phyloP scores from a whole-genome alignment of 2,329 filamentous ascomycete genomes.

The Cladobotryum mycophilum region DNA sequence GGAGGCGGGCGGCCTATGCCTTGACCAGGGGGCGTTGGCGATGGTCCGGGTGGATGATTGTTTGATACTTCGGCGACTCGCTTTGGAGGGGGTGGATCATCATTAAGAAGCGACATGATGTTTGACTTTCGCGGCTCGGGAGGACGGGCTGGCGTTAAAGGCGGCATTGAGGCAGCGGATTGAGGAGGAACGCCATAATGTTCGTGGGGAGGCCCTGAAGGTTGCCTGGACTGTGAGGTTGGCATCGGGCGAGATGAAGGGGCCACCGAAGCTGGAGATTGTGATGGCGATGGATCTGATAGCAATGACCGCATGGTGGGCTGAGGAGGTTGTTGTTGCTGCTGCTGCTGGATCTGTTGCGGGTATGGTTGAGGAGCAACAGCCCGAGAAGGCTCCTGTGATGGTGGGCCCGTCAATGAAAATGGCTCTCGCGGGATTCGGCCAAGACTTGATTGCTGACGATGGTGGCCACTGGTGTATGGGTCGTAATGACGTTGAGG shows the following conservation, averaged over 20 bases:
- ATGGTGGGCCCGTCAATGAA: constrained; percentile 31
- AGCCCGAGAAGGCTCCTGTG: constrained; percentile 39
- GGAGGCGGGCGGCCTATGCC: constrained; percentile 37
- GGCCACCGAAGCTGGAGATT: constrained; percentile 35
- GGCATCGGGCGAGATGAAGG: constrained; percentile 32
- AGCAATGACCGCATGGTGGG: constrained; percentile 33
- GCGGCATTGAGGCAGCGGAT: constrained; percentile 23
- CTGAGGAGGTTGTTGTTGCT: constrained; percentile 31
- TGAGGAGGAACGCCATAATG: constrained; percentile 25
- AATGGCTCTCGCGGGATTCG: constrained; percentile 35
- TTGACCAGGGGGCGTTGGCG: constrained; percentile 46
- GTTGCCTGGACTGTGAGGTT: constrained; percentile 30
- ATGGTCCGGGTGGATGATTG: constrained; percentile 31
- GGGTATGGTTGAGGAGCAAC: constrained; percentile 29
- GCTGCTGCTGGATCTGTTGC: constrained; percentile 26
- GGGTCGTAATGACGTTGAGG: constrained; percentile 39
- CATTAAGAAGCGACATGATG: constrained; percentile 57
- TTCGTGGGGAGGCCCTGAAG: constrained; percentile 25
- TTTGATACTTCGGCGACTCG: constrained; percentile 43
- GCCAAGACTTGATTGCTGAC: constrained; percentile 33
- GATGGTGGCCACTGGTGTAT: constrained; percentile 27
- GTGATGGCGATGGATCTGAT: constrained; percentile 31
- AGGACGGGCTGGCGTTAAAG: constrained; percentile 32
- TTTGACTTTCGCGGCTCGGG: constrained; percentile 53
- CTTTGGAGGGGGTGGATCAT: constrained; percentile 50